Base-by-base conservation (phyloP, 164 flowering plant species). In the Paratinospora sagittata region DNA sequence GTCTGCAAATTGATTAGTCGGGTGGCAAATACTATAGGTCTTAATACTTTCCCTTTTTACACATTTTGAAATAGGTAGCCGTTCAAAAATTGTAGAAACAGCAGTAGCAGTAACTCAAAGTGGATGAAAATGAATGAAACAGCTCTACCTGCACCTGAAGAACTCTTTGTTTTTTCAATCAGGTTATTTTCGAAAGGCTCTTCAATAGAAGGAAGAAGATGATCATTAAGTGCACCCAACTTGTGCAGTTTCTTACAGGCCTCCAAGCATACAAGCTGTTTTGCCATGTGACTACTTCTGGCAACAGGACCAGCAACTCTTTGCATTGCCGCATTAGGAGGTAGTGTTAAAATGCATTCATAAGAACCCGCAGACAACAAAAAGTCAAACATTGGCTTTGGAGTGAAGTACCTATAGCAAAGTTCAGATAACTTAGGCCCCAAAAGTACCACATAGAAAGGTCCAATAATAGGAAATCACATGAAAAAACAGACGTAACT, bases 211-310 rank as follows among this genome's bases (percentile, higher is more conserved):
- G 96, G 93, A 58, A 90, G 85, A 76, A 91, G 92, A 82, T 82
- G 89, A 79, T 91, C 88, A 78, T 87, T 82, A 66, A 91, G 87
- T 41, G 87, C 93, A 37, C 93, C 93, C 81, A 88, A 62, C 76
- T 84, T 79, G 78, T 90, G 97, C 72, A 92, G 77, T 81, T 84
- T 84, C 76, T 87, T 84, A 73, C 96, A 92, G 69, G 97, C 97
- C 79, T 88, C 91, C 70, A 90, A 79, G 80, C 98, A 93, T 2
- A 81, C 97, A 74, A 89, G 89, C 82, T 91, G 90, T 84, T 86
- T 91, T 3, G 97, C 72, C 63, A 81, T 34, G 68, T 83, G 85
- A 61, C 74, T 62, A 66, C 43, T 88, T 66, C 73, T 79, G 68
- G 78, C 27, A 16, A 41, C 6, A 17, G 95, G 95, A 64, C 97